A percentile compares a stretch with the other conserved stretches of the same genome.
Evolutionary conservation across 164 flowering plant genomes (phyloP).

Genomic region (Euptelea pleiosperma): DNA sequence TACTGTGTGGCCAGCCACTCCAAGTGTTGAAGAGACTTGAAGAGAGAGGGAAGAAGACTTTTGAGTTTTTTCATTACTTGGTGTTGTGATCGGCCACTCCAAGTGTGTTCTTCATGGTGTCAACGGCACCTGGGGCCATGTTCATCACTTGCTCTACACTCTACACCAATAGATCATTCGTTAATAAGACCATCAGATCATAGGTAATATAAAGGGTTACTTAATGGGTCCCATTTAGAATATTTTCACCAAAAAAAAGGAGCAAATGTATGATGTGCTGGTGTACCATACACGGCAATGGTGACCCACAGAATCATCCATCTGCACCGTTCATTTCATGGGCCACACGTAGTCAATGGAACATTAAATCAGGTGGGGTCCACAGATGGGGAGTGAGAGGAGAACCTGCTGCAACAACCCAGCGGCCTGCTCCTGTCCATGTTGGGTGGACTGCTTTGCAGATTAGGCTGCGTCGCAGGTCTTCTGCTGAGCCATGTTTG

Average conservation of each 20-base stretch:
- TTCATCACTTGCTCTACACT: constrained; percentile 40
- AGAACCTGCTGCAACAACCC: constrained; percentile 50
- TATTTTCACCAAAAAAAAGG: background rate
- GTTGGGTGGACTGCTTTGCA: constrained; percentile 22
- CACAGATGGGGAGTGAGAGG: background rate
- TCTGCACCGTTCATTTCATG: no score
- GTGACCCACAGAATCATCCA: no score
- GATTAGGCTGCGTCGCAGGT: constrained; percentile 22
- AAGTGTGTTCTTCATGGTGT: constrained; percentile 26
- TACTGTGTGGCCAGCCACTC: no score
- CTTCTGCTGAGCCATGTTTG: constrained; percentile 25
- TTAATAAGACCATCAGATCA: no score
- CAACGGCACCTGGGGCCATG: constrained; percentile 47
- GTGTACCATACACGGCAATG: no score
- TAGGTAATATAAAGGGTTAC: background rate
- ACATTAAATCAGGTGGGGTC: no score
- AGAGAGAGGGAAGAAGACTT: no score
- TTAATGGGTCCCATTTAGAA: background rate
- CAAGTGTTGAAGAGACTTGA: no score
- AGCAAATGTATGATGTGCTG: no score
- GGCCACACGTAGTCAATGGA: no score
- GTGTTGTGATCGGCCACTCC: constrained; percentile 26
- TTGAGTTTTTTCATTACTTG: constrained; percentile 1
- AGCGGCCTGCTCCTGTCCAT: constrained; percentile 20
- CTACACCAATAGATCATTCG: constrained; percentile 14